phyloP scores from a whole-genome alignment of 2,329 filamentous ascomycete species.

The Nothophaeocryptopus gaeumannii region DNA sequence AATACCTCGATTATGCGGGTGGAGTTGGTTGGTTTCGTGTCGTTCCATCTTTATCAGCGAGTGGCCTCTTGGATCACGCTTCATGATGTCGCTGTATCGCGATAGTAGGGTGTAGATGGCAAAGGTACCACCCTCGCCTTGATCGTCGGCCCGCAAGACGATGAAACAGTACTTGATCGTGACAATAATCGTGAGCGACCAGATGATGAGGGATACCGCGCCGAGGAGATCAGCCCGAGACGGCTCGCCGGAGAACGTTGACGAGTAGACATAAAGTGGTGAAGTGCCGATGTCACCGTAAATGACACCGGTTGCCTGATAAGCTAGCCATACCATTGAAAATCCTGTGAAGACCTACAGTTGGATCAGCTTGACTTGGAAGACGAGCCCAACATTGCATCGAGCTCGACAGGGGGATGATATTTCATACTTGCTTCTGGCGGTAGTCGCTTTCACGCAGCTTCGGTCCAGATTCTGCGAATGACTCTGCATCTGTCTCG shows the following conservation, averaged over 20 bases:
- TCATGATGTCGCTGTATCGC: constrained; percentile 59
- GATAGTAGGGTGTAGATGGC: constrained; percentile 64
- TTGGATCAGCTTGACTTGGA: constrained; percentile 13
- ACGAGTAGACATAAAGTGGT: constrained; percentile 69
- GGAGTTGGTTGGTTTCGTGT: constrained; percentile 55
- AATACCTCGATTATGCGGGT: constrained; percentile 50
- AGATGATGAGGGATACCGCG: constrained; percentile 65
- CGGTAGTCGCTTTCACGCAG: constrained; percentile 17
- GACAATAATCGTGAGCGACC: constrained; percentile 66
- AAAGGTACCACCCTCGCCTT: constrained; percentile 69
- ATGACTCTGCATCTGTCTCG: constrained; percentile 2
- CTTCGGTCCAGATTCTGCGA: constrained; percentile 7
- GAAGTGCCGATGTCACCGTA: constrained; percentile 67
- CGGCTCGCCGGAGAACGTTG: constrained; percentile 56
- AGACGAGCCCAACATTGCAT: neutral
- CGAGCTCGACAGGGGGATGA: constrained; percentile 2
- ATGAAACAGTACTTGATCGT: constrained; percentile 67
- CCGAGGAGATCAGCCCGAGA: constrained; percentile 59
- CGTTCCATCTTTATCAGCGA: constrained; percentile 58
- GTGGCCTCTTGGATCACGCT: constrained; percentile 55
- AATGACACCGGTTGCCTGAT: constrained; percentile 64
- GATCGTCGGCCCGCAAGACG: constrained; percentile 64
- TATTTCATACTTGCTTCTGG: constrained; percentile 15
- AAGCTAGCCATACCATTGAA: constrained; percentile 50
- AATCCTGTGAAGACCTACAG: constrained; percentile 32